phyloP scores from a whole-genome alignment of 495 filamentous ascomycete genomes.

The Podospora pseudoanserina region DNA sequence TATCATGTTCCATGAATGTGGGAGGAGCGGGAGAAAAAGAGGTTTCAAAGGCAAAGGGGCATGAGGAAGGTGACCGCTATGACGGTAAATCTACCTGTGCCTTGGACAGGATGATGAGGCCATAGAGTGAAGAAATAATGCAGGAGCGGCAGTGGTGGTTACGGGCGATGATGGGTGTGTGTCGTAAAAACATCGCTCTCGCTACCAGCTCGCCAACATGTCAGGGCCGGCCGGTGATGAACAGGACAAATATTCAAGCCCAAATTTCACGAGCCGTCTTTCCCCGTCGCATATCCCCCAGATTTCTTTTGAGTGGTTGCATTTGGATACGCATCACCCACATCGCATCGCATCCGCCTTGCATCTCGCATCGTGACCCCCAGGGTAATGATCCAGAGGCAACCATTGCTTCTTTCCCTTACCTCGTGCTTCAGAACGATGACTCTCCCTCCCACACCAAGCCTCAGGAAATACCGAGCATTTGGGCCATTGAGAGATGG shows the following conservation, averaged over 20 bases:
- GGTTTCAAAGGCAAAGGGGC: neutral
- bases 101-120: neutral
- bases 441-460: neutral
- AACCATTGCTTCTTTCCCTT: neutral
- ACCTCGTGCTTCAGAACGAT: neutral
- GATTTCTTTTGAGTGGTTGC: neutral
- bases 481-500: constrained; percentile 17
- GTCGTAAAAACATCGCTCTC: neutral
- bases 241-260: neutral
- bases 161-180: neutral
- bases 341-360: neutral
- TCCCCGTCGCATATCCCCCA: constrained; percentile 2
- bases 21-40: neutral
- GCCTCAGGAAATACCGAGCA: constrained; percentile 14
- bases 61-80: neutral
- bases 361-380: neutral
- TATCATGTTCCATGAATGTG: neutral
- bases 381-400: neutral
- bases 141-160: neutral
- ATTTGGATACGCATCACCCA: neutral
- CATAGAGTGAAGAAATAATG: neutral
- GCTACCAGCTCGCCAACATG: neutral
- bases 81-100: neutral
- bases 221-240: neutral
- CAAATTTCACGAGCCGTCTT: constrained; percentile 11